phyloP scores from a whole-genome alignment of 106 monocot genomes.

The Acanthochlamys bracteata region DNA sequence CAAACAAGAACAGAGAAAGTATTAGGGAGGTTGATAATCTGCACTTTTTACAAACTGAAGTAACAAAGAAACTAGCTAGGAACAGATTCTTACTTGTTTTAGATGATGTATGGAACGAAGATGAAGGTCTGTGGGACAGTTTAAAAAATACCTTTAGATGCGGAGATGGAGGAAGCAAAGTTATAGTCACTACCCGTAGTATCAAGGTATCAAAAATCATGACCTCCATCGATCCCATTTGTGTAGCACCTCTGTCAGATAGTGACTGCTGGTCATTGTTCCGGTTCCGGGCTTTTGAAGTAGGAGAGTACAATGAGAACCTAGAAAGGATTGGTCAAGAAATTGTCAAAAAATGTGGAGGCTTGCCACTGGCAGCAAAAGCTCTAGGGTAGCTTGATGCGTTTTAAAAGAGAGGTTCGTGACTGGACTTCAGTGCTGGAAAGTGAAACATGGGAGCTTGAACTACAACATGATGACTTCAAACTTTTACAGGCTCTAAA shows the following conservation, averaged over 20 bases:
- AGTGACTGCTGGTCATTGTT: background rate
- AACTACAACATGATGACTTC: background rate
- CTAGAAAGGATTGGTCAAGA: background rate
- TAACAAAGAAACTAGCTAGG: background rate
- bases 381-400: slow-evolving; percentile 5
- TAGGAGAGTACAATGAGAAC: background rate
- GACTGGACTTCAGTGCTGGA: background rate
- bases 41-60: background rate
- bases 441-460: slow-evolving; percentile 6
- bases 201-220: background rate
- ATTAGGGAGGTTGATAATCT: background rate
- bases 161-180: slow-evolving; percentile 1
- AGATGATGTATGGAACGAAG: slow-evolving; percentile 13
- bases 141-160: background rate
- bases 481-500: background rate
- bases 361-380: background rate
- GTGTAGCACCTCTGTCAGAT: background rate
- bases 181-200: slow-evolving; percentile 20
- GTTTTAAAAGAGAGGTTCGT: background rate
- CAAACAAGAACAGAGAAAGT: background rate
- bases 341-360: background rate
- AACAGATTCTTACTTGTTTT: slow-evolving; percentile 10
- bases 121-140: background rate
- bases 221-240: background rate
- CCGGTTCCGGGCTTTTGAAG: background rate